These are phyloP conservation scores for Limnomonas spitsbergensis DNA, from an alignment of 139 green algal species.

Conservation along the genomic window DNA sequence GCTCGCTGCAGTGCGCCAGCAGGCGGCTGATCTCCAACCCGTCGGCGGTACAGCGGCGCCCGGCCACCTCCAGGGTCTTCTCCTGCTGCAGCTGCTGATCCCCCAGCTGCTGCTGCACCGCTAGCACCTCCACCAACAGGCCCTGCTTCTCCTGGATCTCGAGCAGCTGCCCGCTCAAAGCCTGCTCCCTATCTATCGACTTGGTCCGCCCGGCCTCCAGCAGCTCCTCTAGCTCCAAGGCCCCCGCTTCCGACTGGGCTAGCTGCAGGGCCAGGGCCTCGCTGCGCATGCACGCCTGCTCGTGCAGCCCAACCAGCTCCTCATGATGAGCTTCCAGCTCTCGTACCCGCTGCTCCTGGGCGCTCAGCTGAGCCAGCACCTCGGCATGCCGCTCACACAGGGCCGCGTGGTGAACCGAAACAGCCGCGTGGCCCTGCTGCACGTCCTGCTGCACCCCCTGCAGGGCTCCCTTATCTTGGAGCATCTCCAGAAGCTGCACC, in stretches of 20 bases:
- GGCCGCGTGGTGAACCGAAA: neutral
- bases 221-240: neutral
- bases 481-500: too few relatives aligned
- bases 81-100: neutral
- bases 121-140: neutral
- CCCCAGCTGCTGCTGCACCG: neutral
- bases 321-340: neutral
- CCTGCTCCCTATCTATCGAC: neutral
- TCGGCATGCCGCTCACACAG: neutral
- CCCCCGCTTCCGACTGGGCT: neutral
- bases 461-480: too few relatives aligned
- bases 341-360: neutral
- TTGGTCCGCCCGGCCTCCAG: too few relatives aligned
- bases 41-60: neutral
- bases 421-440: neutral
- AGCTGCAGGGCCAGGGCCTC: neutral
- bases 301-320: neutral
- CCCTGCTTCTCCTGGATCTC: neutral
- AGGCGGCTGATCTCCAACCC: neutral
- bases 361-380: too few relatives aligned
- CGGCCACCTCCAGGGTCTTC: neutral
- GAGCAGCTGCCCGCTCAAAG: neutral
- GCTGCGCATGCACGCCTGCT: neutral
- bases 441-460: too few relatives aligned
- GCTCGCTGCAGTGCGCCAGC: neutral